Base-by-base conservation (phyloP, 495 filamentous ascomycete species). In the Xylaria venustula region DNA sequence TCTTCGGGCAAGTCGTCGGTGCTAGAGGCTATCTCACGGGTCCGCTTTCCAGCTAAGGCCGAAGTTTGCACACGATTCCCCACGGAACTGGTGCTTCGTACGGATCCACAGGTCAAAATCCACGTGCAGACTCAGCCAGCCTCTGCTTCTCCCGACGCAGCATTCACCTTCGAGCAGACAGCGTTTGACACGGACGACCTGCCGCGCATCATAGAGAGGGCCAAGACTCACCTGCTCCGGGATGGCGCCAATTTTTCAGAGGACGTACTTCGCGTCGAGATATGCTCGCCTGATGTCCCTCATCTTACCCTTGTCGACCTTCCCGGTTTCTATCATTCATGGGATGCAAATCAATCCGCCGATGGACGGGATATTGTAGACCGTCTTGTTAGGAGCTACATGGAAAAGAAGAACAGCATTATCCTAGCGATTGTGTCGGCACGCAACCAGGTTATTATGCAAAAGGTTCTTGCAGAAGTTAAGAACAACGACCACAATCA, bases 1-100 rank as follows among this genome's bases (percentile, higher is more conserved):
- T 88, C 85, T 0, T 81, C 83, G 11, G 89, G 89, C 2, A 92
- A 91, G 63, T 88, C 85, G 64, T 91, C 88, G 0, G 87, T 92
- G 0, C 80, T 92, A 0, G 87, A 91, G 72, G 88, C 87, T 0
- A 83, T 93, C 47, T 87, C 87, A 0, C 81, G 85, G 40, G 84
- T 90, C 15, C 82, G 83, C 0, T 91, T 92, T 60, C 87, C 88
- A 0, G 67, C 79, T n/a, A 82, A 87, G 42, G 82, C 83, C 54
- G 84, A 80, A 46, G 66, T 86, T 0, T 90, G 88, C 68, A 91
- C 88, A 0, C 78, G 86, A 0, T 90, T 90, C 58, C 83, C 88
- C 2, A 90, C 85, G 0, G 87, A 91, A 64, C 62, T 87, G 1
- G 67, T 83, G 15, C 78, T 87, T 28, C 80, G 84, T 2, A 72